These are phyloP conservation scores for Salix caprea DNA, from an alignment of 345 rosid genomes.

Conservation along the genomic window DNA sequence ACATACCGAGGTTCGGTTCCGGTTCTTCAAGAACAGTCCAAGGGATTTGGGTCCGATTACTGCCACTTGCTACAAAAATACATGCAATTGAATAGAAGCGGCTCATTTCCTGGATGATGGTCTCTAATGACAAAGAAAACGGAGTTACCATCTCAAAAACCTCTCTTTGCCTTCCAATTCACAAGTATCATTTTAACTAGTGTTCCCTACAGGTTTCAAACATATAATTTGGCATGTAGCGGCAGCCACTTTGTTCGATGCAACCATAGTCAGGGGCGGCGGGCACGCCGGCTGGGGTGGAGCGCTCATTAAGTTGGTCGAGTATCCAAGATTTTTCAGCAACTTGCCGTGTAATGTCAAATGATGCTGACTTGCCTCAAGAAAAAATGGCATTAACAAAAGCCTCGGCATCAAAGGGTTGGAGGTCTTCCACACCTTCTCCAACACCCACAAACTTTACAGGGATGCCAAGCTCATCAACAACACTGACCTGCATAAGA, in stretches of 20 bases:
- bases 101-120: no score
- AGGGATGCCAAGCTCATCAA: constrained; percentile 90
- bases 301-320: no score
- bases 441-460: constrained; percentile 95
- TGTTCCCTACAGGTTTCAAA: no score
- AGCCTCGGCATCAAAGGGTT: constrained; percentile 85
- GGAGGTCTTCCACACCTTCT: constrained; percentile 88
- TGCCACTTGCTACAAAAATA: no score
- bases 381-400: constrained; percentile 84
- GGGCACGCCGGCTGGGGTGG: no score
- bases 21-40: no score
- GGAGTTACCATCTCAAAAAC: no score
- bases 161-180: no score
- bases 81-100: no score
- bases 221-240: background rate
- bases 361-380: constrained; percentile 17
- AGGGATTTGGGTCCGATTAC: no score
- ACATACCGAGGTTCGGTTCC: background rate
- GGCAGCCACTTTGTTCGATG: background rate
- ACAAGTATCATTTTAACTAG: no score
- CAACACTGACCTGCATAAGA: constrained; percentile 76
- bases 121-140: no score
- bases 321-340: background rate
- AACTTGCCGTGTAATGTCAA: constrained; percentile 1
- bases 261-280: background rate